Evolutionary conservation across 768 basidiomycete species (phyloP), one percentile per base, ranked within the genome.

Genomic region (Suillus subluteus): DNA sequence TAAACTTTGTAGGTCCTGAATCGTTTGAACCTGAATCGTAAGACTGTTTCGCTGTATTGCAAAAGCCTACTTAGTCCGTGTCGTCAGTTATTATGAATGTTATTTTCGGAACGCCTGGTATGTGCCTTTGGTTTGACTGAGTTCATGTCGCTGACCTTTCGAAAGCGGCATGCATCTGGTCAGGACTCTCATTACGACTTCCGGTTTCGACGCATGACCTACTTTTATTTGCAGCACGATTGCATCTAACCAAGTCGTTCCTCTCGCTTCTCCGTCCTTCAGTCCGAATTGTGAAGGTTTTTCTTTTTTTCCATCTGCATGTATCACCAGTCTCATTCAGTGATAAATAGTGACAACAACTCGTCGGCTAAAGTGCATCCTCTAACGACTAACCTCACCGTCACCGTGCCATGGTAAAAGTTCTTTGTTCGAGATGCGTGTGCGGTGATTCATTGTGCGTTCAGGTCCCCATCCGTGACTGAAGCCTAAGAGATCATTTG

Each of bases 111-210:
- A 30, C 21, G 41, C 59, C 59, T 32, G 26, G 59, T 61, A 61
- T 43, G 59, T 61, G 18, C 18, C 2, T 26, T 18, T 61, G 2
- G 1, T 43, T 41, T 30, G 11, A 1, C 3, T 21, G 11, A 18
- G 26, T 59, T 13, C 7, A 30, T 30, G 40, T 30, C 26, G 26
- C 59, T 61, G 26, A 61, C 40, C 26, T 30, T 15, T 21, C 6
- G 3, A 26, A 30, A 61, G 59, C 40, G 40, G 59, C 18, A 21
- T 61, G 59, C 59, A 21, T 43, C 11, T 61, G 59, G 59, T 61
- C 26, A 61, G 59, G 40, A 61, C 12, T 43, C 21, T 43, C 21
- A 18, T 30, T 13, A 21, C 1, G 26, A 43, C 26, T 61, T 41
- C 3, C 40, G 6, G 9, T 43, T 30, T 11, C 6, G 30, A 21